Base-by-base conservation (phyloP, 331 rosid genomes). In the Stylosanthes scabra region DNA sequence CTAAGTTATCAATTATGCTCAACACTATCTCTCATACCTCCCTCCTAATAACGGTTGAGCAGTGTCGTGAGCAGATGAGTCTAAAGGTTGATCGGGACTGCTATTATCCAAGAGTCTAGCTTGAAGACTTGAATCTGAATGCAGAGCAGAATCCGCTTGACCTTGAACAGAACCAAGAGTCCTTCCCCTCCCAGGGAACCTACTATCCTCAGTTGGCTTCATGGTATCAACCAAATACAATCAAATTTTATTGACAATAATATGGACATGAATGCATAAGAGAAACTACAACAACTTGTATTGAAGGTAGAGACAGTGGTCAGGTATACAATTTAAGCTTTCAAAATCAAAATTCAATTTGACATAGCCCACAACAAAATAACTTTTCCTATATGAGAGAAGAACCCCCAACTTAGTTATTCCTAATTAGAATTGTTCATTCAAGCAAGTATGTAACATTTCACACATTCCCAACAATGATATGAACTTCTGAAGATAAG, bases 131-230 rank as follows among this genome's bases (percentile, higher is more conserved):
- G 91, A 88, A 70, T 91, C 97, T 9, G 88, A 77, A 80, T 80
- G 50, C 63, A 49, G 77, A 76, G 67, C 85, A 66, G 92, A 76
- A 80, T 69, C 74, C 34, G 20, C 75, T 77, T 84, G 96, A 80
- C 78, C 86, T 75, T 70, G 91, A 78, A 15, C 70, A 65, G 88
- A 51, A 70, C 88, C 81, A 40, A 91, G 96, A n/a, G 93, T 65
- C 86, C 97, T 94, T 83, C 85, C 97, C 70, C 59, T 76, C 72
- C 99, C 99, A 31, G 97, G 97, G 86, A 94, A 94, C 78, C 91
- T 86, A 73, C 72, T 47, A 62, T 91, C 93, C 62, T 77, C 79
- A 31, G 59, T 78, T 75, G 89, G 61, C 89, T 88, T 89, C 82
- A 70, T 66, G 70, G 54, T 34, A 74, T 76, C 68, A 40, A 40